Conservation (phyloP, 345 rosid genomes). For the Euphorbia pulcherrima region DNA sequence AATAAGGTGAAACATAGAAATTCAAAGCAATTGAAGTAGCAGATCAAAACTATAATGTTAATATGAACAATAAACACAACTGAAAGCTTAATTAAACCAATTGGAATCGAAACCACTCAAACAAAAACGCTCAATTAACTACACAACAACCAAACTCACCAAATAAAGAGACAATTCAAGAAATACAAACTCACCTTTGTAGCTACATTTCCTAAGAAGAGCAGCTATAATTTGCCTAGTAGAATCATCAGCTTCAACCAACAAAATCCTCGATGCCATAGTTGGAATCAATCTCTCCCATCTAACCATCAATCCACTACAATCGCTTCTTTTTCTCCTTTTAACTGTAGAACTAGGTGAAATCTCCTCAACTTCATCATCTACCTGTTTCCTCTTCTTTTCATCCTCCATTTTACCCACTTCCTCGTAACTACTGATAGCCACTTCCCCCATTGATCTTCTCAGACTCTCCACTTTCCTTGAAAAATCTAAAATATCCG, state of each 20-base stretch:
- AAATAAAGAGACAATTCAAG: background rate
- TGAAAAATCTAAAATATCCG: background rate
- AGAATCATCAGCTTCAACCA: slow-evolving; percentile 92
- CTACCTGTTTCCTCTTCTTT: slow-evolving; percentile 3
- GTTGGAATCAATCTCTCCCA: slow-evolving; percentile 72
- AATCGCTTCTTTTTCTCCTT: slow-evolving; percentile 12
- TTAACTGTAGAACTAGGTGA: background rate
- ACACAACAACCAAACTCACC: background rate
- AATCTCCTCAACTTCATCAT: background rate
- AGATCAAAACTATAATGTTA: background rate
- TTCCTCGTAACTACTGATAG: slow-evolving; percentile 35
- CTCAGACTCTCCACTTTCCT: background rate
- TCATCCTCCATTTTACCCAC: slow-evolving; percentile 26
- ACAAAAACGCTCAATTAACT: too few relatives aligned
- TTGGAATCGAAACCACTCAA: too few relatives aligned
- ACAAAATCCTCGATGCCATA: slow-evolving; percentile 64
- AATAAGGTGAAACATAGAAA: background rate
- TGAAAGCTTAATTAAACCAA: too few relatives aligned
- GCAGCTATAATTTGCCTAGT: slow-evolving; percentile 85
- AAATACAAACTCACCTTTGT: slow-evolving; percentile 51
- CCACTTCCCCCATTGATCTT: slow-evolving; percentile 39
- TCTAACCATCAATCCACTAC: slow-evolving; percentile 36
- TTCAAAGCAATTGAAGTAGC: background rate
- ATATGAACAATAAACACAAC: too few relatives aligned
- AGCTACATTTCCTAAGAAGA: slow-evolving; percentile 81